Evolutionary conservation across 192 early-diverging fungal species (phyloP), one percentile per base, ranked within the genome.

Genomic region (Umbelopsis vinacea): DNA sequence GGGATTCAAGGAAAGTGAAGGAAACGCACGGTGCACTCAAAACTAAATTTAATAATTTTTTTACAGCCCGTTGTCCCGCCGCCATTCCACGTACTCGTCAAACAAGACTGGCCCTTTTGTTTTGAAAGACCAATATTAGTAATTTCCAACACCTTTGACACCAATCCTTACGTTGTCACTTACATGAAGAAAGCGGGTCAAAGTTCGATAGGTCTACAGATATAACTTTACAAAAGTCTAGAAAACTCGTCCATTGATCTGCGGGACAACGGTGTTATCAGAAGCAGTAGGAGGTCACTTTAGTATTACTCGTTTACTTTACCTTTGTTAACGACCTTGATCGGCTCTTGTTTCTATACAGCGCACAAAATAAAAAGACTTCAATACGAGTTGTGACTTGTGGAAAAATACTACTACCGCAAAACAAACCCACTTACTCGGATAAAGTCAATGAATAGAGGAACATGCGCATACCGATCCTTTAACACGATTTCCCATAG

Each of bases 261-360:
- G 11, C 46, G 24, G 9, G 15, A 26, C 17, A 46, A n/a, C n/a
- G n/a, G n/a, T n/a, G n/a, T n/a, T n/a, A n/a, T n/a, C n/a, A n/a
- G n/a, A n/a, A n/a, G n/a, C n/a, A n/a, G n/a, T n/a, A n/a, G n/a
- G n/a, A n/a, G n/a, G n/a, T n/a, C n/a, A n/a, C n/a, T n/a, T n/a
- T n/a, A n/a, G n/a, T n/a, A n/a, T n/a, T n/a, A n/a, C n/a, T n/a
- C n/a, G n/a, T n/a, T n/a, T n/a, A n/a, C n/a, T 37, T 71, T 35
- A 71, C 70, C 70, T 33, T 76, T 76, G 23, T 76, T 76, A n/a
- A 76, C 71, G 15, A 76, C 75, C 55, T 71, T 71, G 15, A 76
- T 70, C 5, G 75, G 75, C 19, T 55, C 21, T 2, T 43, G 66
- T 53, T 68, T 52, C 72, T 73, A 53, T 35, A 17, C 5, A 52